Conservation (phyloP, 768 basidiomycete species). For the Macrolepiota albuminosa region DNA sequence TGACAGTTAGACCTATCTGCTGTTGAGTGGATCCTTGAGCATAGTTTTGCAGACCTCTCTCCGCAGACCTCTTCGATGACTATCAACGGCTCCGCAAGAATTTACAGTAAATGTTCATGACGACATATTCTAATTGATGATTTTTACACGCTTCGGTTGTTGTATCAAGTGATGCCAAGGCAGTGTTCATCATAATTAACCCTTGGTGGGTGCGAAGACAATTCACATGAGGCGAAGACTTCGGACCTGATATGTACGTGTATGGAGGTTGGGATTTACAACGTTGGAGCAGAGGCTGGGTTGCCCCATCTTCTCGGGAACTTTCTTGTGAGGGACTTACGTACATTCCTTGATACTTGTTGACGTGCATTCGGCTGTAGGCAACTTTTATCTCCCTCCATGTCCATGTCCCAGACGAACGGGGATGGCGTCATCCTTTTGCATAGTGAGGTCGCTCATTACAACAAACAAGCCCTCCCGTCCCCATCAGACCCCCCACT, state of each 20-base stretch:
- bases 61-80: not conserved
- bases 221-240: not conserved
- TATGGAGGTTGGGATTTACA: not conserved
- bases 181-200: constrained; percentile 2
- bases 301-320: constrained; percentile 15
- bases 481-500: constrained; percentile 6
- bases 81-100: not conserved
- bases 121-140: not conserved
- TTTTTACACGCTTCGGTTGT: constrained; percentile 3
- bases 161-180: constrained; percentile 5
- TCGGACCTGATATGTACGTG: not conserved
- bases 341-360: constrained; percentile 16
- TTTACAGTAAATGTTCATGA: not conserved
- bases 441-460: constrained; percentile 1
- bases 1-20: too few relatives aligned
- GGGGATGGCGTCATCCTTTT: constrained; percentile 4
- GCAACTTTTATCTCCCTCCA: constrained; percentile 14
- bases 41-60: not conserved
- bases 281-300: constrained; percentile 11
- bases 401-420: constrained; percentile 11
- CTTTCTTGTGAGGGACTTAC: constrained; percentile 14
- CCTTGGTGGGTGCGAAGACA: not conserved
- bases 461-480: constrained; percentile 9
- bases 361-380: constrained; percentile 15
- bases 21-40: not conserved